Percentiles rank a stretch among this genome's conserved stretches.
Evolutionary conservation across 2,329 filamentous ascomycete genomes (phyloP).

Genomic region (Aspergillus puulaauensis): DNA sequence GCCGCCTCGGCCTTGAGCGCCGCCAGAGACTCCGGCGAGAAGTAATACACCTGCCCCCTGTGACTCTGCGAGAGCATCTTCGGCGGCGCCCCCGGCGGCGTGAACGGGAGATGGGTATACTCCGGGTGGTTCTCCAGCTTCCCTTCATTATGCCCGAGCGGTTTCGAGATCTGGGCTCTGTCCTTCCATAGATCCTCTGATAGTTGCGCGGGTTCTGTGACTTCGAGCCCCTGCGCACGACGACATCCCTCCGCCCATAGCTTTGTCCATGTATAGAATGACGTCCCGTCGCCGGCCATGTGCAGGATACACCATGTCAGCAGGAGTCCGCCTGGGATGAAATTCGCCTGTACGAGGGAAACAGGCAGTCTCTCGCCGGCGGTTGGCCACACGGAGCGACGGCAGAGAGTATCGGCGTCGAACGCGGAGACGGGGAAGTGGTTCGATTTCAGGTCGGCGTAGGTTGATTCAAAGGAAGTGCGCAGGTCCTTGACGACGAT

Average conservation of each 20-base stretch:
- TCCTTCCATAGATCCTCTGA: conserved; percentile 30
- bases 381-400: conserved; percentile 23
- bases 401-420: conserved; percentile 43
- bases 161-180: conserved; percentile 28
- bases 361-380: conserved; percentile 43
- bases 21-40: conserved; percentile 28
- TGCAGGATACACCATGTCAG: conserved; percentile 41
- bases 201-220: conserved; percentile 23
- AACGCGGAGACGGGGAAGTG: conserved; percentile 51
- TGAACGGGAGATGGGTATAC: conserved; percentile 31
- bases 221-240: conserved; percentile 27
- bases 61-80: conserved; percentile 34
- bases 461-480: background rate
- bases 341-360: conserved; percentile 48
- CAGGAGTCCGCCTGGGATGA: conserved; percentile 52
- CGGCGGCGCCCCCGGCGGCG: conserved; percentile 28
- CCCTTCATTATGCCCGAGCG: conserved; percentile 29
- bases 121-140: conserved; percentile 32
- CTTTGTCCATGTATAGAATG: conserved; percentile 32
- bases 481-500: background rate
- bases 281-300: conserved; percentile 35
- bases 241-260: conserved; percentile 40
- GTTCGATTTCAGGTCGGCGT: conserved; percentile 19
- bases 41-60: conserved; percentile 33
- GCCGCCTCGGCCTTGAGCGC: conserved; percentile 33